Evolutionary conservation across 345 rosid genomes (phyloP).

Genomic region (Physaria fendleri): DNA sequence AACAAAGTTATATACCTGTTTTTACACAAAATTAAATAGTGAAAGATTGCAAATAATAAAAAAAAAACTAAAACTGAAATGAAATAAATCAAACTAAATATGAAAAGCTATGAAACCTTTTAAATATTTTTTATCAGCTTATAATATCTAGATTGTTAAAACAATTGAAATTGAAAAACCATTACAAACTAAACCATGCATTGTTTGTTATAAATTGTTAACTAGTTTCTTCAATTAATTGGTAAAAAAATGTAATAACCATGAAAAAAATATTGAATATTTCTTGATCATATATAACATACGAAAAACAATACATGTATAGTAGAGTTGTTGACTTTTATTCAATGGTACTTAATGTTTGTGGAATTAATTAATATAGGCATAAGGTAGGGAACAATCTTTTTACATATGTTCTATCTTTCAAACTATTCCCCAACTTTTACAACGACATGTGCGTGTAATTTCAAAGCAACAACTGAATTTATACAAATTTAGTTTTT

Average conservation of each 20-base stretch:
- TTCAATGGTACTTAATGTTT: not conserved
- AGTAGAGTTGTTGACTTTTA: not conserved
- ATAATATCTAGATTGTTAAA: no score
- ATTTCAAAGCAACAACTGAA: constrained; percentile 22
- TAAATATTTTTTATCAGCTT: not conserved
- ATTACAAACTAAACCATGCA: not conserved
- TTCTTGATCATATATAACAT: no score
- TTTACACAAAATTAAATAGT: not conserved
- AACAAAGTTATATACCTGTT: not conserved
- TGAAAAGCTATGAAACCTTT: not conserved
- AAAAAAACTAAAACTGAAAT: not conserved
- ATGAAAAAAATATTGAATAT: no score
- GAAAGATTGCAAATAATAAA: no score
- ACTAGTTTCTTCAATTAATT: no score
- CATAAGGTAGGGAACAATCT: not conserved
- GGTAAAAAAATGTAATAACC: no score
- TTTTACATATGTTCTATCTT: constrained; percentile 6
- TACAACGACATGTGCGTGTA: constrained; percentile 14
- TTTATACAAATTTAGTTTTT: constrained; percentile 13
- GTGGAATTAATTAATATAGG: not conserved
- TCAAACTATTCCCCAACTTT: constrained; percentile 25
- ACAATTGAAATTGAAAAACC: not conserved
- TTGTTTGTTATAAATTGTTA: no score
- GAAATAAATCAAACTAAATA: not conserved
- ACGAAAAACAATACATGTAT: no score